Evolutionary conservation across 2,329 filamentous ascomycete genomes (phyloP).

Genomic region (Microsporum audouinii): DNA sequence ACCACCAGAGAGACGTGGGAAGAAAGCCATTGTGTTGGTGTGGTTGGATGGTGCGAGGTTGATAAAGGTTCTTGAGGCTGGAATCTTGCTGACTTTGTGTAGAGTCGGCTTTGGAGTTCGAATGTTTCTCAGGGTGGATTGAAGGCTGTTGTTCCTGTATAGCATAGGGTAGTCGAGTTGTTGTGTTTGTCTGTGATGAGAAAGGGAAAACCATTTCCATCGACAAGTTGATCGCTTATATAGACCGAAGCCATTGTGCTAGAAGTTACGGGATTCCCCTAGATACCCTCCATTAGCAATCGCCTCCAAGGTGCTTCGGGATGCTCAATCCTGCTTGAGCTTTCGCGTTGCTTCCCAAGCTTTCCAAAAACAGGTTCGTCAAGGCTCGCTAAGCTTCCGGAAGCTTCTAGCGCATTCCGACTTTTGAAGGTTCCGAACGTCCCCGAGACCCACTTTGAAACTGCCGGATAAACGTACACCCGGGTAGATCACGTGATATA

Average conservation of each 20-base stretch:
- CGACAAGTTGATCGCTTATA: slow-evolving; percentile 8
- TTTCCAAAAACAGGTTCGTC: not conserved
- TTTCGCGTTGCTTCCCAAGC: not conserved
- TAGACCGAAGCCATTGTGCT: slow-evolving; percentile 6
- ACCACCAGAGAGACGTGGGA: slow-evolving; percentile 24
- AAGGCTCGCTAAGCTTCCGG: not conserved
- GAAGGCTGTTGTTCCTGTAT: slow-evolving; percentile 6
- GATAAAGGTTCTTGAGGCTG: not conserved
- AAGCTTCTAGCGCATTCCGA: not conserved
- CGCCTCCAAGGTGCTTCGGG: not conserved
- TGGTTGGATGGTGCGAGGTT: slow-evolving; percentile 8
- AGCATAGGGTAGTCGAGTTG: not conserved
- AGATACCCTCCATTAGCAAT: not conserved
- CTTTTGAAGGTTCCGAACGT: not conserved
- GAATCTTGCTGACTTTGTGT: slow-evolving; percentile 4
- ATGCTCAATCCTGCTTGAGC: not conserved
- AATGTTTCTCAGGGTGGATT: slow-evolving; percentile 8
- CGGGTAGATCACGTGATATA: not conserved
- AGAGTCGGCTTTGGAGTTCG: slow-evolving; percentile 4
- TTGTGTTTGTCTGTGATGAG: slow-evolving; percentile 6
- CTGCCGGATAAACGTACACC: not conserved
- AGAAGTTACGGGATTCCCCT: slow-evolving; percentile 6
- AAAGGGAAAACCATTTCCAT: not conserved
- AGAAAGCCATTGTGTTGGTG: slow-evolving; percentile 31
- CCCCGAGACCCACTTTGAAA: too few species aligned